Evolutionary conservation across 1,284 basidiomycete species (phyloP).

Genomic region (Boletus sp.): DNA sequence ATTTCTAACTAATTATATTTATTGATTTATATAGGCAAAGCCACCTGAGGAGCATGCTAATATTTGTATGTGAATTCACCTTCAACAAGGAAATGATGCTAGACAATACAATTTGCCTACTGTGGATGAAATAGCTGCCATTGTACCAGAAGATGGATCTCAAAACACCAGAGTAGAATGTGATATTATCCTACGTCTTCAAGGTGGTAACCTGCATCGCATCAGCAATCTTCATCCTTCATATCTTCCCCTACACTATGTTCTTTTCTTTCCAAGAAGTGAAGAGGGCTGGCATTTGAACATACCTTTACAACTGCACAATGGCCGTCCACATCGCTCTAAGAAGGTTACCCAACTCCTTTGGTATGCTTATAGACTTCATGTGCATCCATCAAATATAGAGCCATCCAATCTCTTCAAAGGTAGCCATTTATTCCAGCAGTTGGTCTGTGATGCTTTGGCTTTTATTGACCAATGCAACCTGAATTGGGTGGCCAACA

Average conservation of each 20-base stretch:
- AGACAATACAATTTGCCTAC: constrained; percentile 30
- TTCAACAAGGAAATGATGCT: constrained; percentile 12
- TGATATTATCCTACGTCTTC: constrained; percentile 10
- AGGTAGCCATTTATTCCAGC: constrained; percentile 39
- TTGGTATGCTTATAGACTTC: constrained; percentile 17
- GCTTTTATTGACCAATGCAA: constrained; percentile 33
- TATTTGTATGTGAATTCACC: neutral
- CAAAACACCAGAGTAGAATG: neutral
- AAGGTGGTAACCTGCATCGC: neutral
- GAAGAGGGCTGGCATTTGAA: constrained; percentile 30
- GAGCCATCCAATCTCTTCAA: constrained; percentile 31
- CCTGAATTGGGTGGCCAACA: constrained; percentile 25
- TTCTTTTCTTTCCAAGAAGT: constrained; percentile 39
- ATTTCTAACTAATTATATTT: neutral
- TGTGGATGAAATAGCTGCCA: constrained; percentile 27
- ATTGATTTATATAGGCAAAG: neutral
- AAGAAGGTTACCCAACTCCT: constrained; percentile 20
- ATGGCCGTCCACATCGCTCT: neutral
- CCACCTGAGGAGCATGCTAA: neutral
- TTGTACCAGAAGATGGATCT: constrained; percentile 26
- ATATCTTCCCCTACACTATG: constrained; percentile 39
- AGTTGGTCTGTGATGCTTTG: constrained; percentile 38
- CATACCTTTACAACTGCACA: constrained; percentile 13
- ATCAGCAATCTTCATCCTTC: constrained; percentile 37
- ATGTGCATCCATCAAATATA: neutral